Evolutionary conservation across 2,329 filamentous ascomycete genomes (phyloP), one percentile per base, ranked within the genome.

Genomic region (Microdochium trichocladiopsis): DNA sequence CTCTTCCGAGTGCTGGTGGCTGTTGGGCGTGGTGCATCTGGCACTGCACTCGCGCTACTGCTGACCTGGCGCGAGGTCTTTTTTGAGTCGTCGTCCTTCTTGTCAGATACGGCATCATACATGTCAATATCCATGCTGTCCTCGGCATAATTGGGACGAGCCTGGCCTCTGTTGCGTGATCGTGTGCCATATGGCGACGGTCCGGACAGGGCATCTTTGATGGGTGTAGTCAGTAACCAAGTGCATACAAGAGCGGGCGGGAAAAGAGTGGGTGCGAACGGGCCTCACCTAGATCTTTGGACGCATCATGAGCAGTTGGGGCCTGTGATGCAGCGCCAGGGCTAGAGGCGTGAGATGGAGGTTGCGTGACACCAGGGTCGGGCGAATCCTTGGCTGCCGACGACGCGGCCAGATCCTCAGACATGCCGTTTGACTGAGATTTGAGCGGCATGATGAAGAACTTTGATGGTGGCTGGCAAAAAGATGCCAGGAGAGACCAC

Each of bases 71-170:
- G 73, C 61, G 76, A 74, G 36, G 74, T 66, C 65, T 86, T 87
- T 66, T 83, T 83, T 51, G 73, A 61, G 55, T 82, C 79, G 52
- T 73, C 73, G 16, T 82, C 77, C 60, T 81, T 78, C 63, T 77
- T 75, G 59, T 79, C 71, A 51, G 73, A 67, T 64, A 78, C 73
- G 66, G 78, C 80, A 63, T 96, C 93, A 67, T 91, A 90, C 66
- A 79, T 71, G 54, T 97, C 94, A 70, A 89, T 84, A 63, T 97
- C 93, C 60, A 92, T 78, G 69, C 96, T 93, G 70, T 93, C 89
- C 72, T 99, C 94, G 50, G 94, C 93, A 70, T 99, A 99, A 71
- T 99, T 99, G 59, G 87, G 85, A 60, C 94, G 88, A 61, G 87
- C 80, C 59, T 80, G 83, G 63, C 88, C 87, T 64, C 92, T 87